Percentiles rank a stretch among this genome's conserved stretches.
Conservation (phyloP, 1,284 basidiomycete genomes). For the Mrakiaceae sp. region DNA sequence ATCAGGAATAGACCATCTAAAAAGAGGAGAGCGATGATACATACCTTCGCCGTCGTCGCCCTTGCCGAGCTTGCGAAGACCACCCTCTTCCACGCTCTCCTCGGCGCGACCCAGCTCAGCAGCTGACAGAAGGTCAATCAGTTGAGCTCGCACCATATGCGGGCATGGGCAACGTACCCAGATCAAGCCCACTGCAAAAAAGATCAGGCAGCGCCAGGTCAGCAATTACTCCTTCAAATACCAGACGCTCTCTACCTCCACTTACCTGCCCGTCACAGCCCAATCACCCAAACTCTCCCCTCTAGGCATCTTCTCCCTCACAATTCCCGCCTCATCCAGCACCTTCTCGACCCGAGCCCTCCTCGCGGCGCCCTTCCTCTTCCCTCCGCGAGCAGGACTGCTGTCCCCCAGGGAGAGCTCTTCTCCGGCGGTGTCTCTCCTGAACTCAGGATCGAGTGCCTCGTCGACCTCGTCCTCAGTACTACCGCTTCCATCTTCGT, state of each 20-base stretch:
- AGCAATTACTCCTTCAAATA: neutral
- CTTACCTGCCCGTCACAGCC: constrained; percentile 51
- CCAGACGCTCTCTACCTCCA: neutral
- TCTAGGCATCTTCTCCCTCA: constrained; percentile 18
- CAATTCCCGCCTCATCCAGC: constrained; percentile 15
- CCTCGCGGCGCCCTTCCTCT: neutral
- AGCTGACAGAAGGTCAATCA: constrained; percentile 39
- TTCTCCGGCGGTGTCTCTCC: neutral
- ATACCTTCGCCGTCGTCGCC: constrained; percentile 26
- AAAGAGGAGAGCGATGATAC: neutral
- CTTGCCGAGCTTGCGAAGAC: constrained; percentile 24
- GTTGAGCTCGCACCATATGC: neutral
- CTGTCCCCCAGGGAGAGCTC: no score
- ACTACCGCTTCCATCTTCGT: neutral
- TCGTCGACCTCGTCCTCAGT: neutral
- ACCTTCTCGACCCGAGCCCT: constrained; percentile 1
- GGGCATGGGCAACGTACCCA: neutral
- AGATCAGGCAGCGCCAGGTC: neutral
- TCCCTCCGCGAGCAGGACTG: neutral
- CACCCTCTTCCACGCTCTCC: constrained; percentile 54
- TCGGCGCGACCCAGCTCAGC: constrained; percentile 80
- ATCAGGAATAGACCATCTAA: neutral
- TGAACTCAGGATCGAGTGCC: neutral
- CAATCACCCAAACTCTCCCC: constrained; percentile 68
- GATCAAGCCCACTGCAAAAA: neutral